Percentiles rank a stretch among this genome's conserved stretches.
Conservation (phyloP, 352 stramenopile species). For the Globisporangium yorkense region DNA sequence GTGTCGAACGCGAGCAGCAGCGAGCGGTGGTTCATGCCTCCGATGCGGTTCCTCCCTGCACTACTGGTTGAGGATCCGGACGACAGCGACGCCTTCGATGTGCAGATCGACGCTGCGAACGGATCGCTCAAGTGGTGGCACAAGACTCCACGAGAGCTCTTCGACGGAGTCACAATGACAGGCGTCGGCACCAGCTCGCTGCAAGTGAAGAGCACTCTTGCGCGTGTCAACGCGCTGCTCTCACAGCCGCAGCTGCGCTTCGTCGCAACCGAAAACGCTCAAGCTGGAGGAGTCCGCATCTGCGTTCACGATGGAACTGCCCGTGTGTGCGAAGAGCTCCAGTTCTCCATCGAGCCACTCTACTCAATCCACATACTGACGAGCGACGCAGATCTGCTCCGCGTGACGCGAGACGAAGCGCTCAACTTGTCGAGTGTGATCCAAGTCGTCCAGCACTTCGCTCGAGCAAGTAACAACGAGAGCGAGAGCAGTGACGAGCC, state of each 20-base stretch:
- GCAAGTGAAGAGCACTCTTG: constrained; percentile 17
- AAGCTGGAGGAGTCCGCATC: constrained; percentile 6
- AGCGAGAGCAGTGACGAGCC: neutral
- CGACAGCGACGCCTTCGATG: constrained; percentile 20
- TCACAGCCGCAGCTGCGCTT: constrained; percentile 21
- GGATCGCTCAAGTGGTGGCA: constrained; percentile 18
- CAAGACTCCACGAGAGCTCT: constrained; percentile 10
- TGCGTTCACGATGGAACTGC: constrained; percentile 23
- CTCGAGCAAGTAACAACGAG: neutral
- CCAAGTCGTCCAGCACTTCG: constrained; percentile 9
- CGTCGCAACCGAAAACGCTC: constrained; percentile 2
- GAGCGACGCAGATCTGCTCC: neutral
- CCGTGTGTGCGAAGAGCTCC: constrained; percentile 17
- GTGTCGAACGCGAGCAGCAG: neutral
- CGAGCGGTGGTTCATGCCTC: constrained; percentile 17
- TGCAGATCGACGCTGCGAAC: constrained; percentile 24
- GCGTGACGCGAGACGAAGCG: constrained; percentile 1
- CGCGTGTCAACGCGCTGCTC: constrained; percentile 26
- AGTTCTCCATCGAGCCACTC: constrained; percentile 13
- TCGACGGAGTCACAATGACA: constrained; percentile 22
- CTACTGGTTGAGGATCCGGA: constrained; percentile 32
- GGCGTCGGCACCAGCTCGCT: constrained; percentile 7
- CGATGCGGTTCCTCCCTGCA: constrained; percentile 25
- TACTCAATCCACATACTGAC: constrained; percentile 5
- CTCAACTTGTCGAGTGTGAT: constrained; percentile 21